Conservation (phyloP, 1,284 basidiomycete genomes). For the Ceratobasidium sp. region DNA sequence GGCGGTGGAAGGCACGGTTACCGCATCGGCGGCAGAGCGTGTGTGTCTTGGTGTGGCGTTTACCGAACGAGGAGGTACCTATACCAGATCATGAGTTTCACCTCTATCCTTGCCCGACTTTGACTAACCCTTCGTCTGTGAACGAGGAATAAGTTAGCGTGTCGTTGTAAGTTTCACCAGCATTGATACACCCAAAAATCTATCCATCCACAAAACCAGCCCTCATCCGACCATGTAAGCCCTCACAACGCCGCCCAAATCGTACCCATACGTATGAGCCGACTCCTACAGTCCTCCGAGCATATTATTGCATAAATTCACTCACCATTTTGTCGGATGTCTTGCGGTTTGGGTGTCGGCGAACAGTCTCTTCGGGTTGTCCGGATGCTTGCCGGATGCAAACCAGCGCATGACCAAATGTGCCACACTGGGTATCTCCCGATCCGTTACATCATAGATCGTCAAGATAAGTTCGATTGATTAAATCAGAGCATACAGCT, state of each 20-base stretch:
- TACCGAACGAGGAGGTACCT: slow-evolving; percentile 96
- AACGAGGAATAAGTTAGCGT: slow-evolving; percentile 58
- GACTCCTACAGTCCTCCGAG: slow-evolving; percentile 53
- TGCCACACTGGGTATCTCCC: neutral
- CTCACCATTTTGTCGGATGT: slow-evolving; percentile 55
- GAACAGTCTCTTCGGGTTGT: slow-evolving; percentile 19
- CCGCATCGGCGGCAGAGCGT: slow-evolving; percentile 97
- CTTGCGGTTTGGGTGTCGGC: slow-evolving; percentile 48
- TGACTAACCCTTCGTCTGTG: slow-evolving; percentile 77
- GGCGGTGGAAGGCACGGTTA: slow-evolving; percentile 93
- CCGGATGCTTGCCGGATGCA: slow-evolving; percentile 37
- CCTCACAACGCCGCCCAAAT: neutral
- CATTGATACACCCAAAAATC: neutral
- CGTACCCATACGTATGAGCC: slow-evolving; percentile 26
- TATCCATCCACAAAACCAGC: slow-evolving; percentile 43
- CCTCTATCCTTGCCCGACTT: slow-evolving; percentile 37
- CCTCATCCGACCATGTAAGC: slow-evolving; percentile 35
- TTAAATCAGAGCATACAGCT: slow-evolving; percentile 39
- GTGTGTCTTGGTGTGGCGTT: slow-evolving; percentile 98
- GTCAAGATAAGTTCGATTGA: neutral
- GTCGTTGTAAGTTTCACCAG: slow-evolving; percentile 52
- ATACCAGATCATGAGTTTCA: slow-evolving; percentile 54
- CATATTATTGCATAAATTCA: slow-evolving; percentile 45
- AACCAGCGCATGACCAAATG: neutral
- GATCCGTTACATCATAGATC: neutral